phyloP scores from a whole-genome alignment of 1,284 basidiomycete genomes.

The Heterobasidion occidentale region DNA sequence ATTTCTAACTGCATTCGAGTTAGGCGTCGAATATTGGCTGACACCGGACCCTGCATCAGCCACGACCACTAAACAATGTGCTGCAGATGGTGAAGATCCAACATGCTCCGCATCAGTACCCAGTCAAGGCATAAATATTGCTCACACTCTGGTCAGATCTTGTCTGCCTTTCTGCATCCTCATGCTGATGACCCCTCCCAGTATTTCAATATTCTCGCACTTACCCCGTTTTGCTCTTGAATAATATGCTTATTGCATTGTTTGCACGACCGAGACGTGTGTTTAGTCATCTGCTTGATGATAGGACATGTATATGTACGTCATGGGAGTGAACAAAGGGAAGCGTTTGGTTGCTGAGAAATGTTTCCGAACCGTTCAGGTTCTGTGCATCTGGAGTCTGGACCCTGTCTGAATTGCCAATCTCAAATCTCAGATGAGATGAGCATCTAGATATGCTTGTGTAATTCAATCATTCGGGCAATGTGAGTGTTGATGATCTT shows the following conservation, averaged over 20 bases:
- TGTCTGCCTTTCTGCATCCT: neutral
- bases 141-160: slow-evolving; percentile 18
- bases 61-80: slow-evolving; percentile 15
- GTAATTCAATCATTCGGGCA: too few species aligned
- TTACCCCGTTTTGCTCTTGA: neutral
- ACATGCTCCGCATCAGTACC: slow-evolving; percentile 20
- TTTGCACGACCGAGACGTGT: too few species aligned
- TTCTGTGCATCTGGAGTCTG: too few species aligned
- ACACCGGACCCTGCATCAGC: slow-evolving; percentile 15
- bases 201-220: slow-evolving; percentile 1
- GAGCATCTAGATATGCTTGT: too few species aligned
- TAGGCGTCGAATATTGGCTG: slow-evolving; percentile 30
- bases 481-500: too few species aligned
- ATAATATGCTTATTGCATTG: neutral
- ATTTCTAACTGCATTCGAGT: neutral
- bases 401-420: too few species aligned
- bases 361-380: too few species aligned
- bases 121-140: slow-evolving; percentile 17
- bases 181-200: neutral
- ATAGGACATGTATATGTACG: too few species aligned
- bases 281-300: too few species aligned
- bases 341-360: too few species aligned
- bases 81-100: slow-evolving; percentile 20
- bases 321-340: too few species aligned
- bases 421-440: too few species aligned